Conservation (phyloP, 108 stramenopile species). For the Hondaea fermentalgiana region DNA sequence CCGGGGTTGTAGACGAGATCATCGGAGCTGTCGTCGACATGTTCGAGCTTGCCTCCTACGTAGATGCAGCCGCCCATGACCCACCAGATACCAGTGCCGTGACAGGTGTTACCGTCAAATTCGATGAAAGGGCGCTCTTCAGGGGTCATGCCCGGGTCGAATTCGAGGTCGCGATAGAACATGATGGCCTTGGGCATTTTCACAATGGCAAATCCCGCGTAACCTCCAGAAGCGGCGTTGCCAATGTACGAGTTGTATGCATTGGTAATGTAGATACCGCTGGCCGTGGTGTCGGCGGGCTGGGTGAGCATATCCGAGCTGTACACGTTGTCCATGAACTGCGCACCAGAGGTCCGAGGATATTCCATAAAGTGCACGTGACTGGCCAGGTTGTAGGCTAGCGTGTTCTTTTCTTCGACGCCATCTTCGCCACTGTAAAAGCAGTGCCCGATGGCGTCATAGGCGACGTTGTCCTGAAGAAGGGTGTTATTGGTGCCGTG, state of each 20-base stretch:
- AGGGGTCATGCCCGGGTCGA: not conserved
- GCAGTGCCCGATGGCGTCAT: slow-evolving; percentile 46
- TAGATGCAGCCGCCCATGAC: not conserved
- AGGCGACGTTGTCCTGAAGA: slow-evolving; percentile 42
- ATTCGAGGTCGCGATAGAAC: not conserved
- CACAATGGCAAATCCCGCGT: not conserved
- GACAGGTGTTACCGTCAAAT: not conserved
- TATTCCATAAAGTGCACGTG: slow-evolving; percentile 45
- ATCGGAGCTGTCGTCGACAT: not conserved
- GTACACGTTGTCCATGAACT: not conserved
- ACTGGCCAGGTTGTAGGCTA: slow-evolving; percentile 45
- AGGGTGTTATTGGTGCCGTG: slow-evolving; percentile 41
- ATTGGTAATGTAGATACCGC: slow-evolving; percentile 18
- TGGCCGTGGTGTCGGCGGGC: slow-evolving; percentile 5
- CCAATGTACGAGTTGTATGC: not conserved
- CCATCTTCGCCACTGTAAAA: slow-evolving; percentile 53
- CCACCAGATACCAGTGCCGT: not conserved
- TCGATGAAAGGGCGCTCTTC: not conserved
- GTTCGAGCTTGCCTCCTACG: not conserved
- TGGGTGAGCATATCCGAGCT: not conserved
- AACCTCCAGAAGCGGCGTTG: slow-evolving; percentile 6
- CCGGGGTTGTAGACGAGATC: not conserved
- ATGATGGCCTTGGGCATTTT: not conserved
- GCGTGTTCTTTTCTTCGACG: slow-evolving; percentile 43
- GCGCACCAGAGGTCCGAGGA: not conserved